phyloP scores from a whole-genome alignment of 2,329 filamentous ascomycete species.

The Hymenoscyphus occultus region DNA sequence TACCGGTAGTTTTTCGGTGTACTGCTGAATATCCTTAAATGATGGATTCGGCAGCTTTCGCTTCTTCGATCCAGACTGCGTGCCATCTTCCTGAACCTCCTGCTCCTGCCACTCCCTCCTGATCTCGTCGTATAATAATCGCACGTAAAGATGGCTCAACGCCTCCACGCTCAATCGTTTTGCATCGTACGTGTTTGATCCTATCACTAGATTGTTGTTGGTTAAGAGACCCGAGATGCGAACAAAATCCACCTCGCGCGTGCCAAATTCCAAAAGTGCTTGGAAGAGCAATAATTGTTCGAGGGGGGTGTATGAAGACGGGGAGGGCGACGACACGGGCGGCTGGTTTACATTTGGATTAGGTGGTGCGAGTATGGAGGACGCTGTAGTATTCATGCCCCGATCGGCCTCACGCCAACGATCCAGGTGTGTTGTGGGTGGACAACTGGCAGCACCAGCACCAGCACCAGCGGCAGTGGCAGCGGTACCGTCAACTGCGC shows the following conservation, averaged over 20 bases:
- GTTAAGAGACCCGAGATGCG: conserved; percentile 72
- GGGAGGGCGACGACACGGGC: background rate
- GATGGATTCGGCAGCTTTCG: conserved; percentile 69
- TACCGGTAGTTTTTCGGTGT: conserved; percentile 65
- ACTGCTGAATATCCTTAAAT: conserved; percentile 61
- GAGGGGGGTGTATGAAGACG: conserved; percentile 67
- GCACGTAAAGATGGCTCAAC: conserved; percentile 74
- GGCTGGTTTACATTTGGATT: background rate
- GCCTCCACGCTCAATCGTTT: conserved; percentile 73
- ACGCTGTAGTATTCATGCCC: conserved; percentile 57
- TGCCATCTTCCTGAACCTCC: conserved; percentile 41
- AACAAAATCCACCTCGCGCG: conserved; percentile 63
- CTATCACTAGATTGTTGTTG: conserved; percentile 69
- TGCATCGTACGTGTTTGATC: conserved; percentile 69
- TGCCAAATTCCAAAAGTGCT: conserved; percentile 66
- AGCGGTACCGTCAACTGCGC: conserved; percentile 35
- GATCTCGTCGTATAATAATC: conserved; percentile 71
- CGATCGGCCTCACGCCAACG: conserved; percentile 52
- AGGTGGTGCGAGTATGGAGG: conserved; percentile 60
- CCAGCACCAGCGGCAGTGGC: background rate
- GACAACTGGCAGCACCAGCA: too few species aligned
- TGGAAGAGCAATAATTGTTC: conserved; percentile 86
- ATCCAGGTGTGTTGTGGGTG: conserved; percentile 52
- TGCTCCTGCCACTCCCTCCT: conserved; percentile 44
- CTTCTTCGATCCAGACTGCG: conserved; percentile 61